A percentile compares a stretch with the other conserved stretches of the same genome.
These are phyloP conservation scores for Monoraphidium neglectum DNA, from an alignment of 139 green algal species.

Conservation along the genomic window DNA sequence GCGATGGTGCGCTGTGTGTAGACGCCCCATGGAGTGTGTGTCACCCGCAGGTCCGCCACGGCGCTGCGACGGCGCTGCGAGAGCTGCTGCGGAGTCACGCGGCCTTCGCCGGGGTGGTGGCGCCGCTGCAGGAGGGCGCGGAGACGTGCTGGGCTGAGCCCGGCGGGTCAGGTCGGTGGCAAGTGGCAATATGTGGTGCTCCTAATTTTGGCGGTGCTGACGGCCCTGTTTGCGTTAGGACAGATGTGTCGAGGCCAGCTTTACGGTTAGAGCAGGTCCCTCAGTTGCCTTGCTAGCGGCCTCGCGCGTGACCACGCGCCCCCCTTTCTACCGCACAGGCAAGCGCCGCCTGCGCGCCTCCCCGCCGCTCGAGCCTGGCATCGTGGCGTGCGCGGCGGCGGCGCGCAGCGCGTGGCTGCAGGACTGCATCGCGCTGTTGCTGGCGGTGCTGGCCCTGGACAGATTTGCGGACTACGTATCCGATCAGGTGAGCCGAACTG, in stretches of 20 bases:
- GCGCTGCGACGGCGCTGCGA: slow-evolving; percentile 80
- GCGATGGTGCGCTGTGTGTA: too few relatives aligned
- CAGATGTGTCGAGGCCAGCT: background rate
- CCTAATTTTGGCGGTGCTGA: background rate
- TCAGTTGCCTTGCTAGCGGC: too few relatives aligned
- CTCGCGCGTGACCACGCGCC: too few relatives aligned
- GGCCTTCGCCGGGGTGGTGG: slow-evolving; percentile 43
- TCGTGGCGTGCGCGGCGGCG: slow-evolving; percentile 35
- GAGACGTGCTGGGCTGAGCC: slow-evolving; percentile 45
- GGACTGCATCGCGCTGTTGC: slow-evolving; percentile 79
- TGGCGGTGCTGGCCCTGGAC: slow-evolving; percentile 94
- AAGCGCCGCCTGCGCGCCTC: background rate
- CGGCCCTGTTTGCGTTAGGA: background rate
- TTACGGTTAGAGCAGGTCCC: too few relatives aligned
- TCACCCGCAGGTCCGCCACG: slow-evolving; percentile 68
- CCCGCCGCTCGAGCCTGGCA: slow-evolving; percentile 30
- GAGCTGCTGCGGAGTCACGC: slow-evolving; percentile 79
- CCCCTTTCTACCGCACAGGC: background rate
- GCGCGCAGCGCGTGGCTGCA: slow-evolving; percentile 82
- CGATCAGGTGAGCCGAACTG: slow-evolving; percentile 70
- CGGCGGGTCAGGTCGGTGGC: slow-evolving; percentile 33
- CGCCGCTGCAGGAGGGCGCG: slow-evolving; percentile 34
- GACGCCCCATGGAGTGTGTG: too few relatives aligned
- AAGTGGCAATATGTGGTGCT: background rate
- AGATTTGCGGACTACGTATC: slow-evolving; percentile 94